Percentiles rank a stretch among this genome's conserved stretches.
These are phyloP conservation scores for Yamadazyma aaseri DNA, from an alignment of 1,139 yeast genomes.

Conservation along the genomic window DNA sequence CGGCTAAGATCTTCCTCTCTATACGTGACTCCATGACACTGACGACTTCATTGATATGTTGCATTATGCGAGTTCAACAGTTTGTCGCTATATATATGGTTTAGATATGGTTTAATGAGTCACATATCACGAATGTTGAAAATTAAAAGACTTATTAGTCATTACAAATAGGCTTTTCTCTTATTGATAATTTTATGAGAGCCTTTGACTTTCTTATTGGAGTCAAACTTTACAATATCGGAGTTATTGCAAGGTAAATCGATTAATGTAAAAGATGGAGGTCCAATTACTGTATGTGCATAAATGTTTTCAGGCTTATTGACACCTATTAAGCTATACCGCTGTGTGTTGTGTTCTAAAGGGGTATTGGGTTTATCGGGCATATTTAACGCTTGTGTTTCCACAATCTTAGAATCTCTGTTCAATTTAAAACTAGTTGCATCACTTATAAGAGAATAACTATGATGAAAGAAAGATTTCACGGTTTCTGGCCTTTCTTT, in stretches of 20 bases:
- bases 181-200: too few relatives aligned
- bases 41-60: background rate
- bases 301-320: background rate
- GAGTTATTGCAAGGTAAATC: conserved; percentile 1
- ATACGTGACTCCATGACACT: background rate
- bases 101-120: background rate
- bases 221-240: background rate
- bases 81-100: background rate
- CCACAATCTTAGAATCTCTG: too few relatives aligned
- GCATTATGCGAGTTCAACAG: background rate
- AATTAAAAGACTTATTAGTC: background rate
- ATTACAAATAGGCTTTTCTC: background rate
- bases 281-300: background rate
- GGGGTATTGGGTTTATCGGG: too few relatives aligned
- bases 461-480: too few relatives aligned
- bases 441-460: too few relatives aligned
- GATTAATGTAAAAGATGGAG: background rate
- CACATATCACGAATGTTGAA: background rate
- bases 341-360: too few relatives aligned
- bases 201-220: background rate
- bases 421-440: too few relatives aligned
- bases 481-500: too few relatives aligned
- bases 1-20: background rate
- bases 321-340: background rate
- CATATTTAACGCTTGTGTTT: too few relatives aligned